phyloP scores from a whole-genome alignment of 768 basidiomycete genomes.

The Russula olivacea region DNA sequence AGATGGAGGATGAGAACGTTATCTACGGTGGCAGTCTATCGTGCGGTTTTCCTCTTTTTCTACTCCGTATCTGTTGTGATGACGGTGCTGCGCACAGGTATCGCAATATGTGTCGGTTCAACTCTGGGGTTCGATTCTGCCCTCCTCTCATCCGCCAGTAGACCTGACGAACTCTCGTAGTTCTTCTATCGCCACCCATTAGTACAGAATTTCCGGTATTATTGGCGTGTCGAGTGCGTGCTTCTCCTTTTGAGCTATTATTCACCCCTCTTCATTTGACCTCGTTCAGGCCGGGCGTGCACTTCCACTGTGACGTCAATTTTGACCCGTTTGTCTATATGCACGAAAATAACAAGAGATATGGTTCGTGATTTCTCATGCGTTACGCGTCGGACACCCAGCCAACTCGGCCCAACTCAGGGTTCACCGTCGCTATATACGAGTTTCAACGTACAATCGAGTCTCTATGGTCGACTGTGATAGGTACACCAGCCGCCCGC shows the following conservation, averaged over 20 bases:
- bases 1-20: constrained; percentile 33
- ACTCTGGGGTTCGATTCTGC: constrained; percentile 38
- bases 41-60: neutral
- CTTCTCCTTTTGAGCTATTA: neutral
- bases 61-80: neutral
- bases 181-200: constrained; percentile 83
- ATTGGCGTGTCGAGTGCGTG: constrained; percentile 85
- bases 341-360: constrained; percentile 75
- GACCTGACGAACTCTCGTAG: constrained; percentile 33
- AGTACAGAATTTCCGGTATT: constrained; percentile 71
- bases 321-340: constrained; percentile 66
- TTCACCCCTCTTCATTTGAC: neutral
- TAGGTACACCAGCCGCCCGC: constrained; percentile 39
- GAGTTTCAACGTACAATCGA: constrained; percentile 80
- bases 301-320: constrained; percentile 74
- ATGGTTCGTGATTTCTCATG: constrained; percentile 43
- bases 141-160: neutral
- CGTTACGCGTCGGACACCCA: neutral
- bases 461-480: constrained; percentile 70
- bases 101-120: constrained; percentile 51
- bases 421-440: constrained; percentile 72
- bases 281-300: constrained; percentile 57
- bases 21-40: constrained; percentile 22
- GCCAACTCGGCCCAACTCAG: constrained; percentile 32
- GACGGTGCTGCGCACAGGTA: constrained; percentile 28